phyloP scores from a whole-genome alignment of 352 stramenopile genomes.

The Pythium dissotocum region DNA sequence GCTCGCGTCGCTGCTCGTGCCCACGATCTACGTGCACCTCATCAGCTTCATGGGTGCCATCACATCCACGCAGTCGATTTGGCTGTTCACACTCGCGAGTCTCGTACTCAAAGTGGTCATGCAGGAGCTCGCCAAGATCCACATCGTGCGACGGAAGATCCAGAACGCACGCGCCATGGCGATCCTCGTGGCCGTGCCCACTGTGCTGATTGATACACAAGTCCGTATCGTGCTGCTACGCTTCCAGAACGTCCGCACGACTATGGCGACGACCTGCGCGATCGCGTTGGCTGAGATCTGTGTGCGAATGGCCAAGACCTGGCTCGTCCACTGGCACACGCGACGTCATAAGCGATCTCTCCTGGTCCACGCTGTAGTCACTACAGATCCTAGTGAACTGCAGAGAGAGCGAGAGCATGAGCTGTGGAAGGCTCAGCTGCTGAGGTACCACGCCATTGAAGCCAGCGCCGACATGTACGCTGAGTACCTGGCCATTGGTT shows the following conservation, averaged over 20 bases:
- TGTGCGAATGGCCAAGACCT: slow-evolving; percentile 27
- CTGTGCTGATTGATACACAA: slow-evolving; percentile 40
- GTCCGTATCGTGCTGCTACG: slow-evolving; percentile 37
- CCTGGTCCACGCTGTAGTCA: no score
- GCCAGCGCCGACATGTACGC: slow-evolving; percentile 46
- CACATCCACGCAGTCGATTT: background rate
- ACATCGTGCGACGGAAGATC: slow-evolving; percentile 13
- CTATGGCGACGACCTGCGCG: slow-evolving; percentile 21
- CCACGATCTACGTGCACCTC: slow-evolving; percentile 10
- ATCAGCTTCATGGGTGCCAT: slow-evolving; percentile 16
- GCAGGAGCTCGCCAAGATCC: slow-evolving; percentile 23
- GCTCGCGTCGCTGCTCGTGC: slow-evolving; percentile 9
- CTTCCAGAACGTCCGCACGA: slow-evolving; percentile 23
- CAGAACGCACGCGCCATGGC: slow-evolving; percentile 21
- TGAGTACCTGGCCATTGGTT: slow-evolving; percentile 48
- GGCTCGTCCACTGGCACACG: slow-evolving; percentile 23
- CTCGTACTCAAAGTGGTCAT: slow-evolving; percentile 22
- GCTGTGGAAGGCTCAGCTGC: slow-evolving; percentile 25
- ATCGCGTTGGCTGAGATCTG: slow-evolving; percentile 32
- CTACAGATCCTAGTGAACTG: no score
- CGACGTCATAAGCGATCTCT: background rate
- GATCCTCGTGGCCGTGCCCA: slow-evolving; percentile 26
- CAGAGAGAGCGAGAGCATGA: background rate
- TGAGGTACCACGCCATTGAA: slow-evolving; percentile 30
- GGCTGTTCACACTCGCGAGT: slow-evolving; percentile 6